Evolutionary conservation across 2,329 filamentous ascomycete genomes (phyloP).

Genomic region (Dactylonectria macrodidyma): DNA sequence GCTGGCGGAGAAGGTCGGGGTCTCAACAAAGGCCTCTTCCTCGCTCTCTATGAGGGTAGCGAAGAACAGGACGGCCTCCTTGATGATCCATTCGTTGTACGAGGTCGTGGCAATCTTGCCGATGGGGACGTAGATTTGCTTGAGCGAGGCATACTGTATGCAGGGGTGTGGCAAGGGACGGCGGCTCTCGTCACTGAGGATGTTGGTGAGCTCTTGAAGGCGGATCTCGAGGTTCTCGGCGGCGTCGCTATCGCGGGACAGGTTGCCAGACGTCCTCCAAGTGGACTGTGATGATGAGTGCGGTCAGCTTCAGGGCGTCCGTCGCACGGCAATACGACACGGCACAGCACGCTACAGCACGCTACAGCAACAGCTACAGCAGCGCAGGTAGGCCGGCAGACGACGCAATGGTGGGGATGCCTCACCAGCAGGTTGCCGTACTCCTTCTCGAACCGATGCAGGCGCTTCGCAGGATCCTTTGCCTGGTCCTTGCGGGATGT

Average conservation of each 20-base stretch:
- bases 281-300: constrained; percentile 56
- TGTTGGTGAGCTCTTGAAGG: constrained; percentile 75
- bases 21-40: constrained; percentile 94
- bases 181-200: constrained; percentile 91
- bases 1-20: constrained; percentile 86
- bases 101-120: constrained; percentile 90
- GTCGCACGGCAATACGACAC: constrained; percentile 5
- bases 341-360: neutral
- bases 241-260: constrained; percentile 72
- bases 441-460: constrained; percentile 78
- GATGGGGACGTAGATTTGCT: constrained; percentile 91
- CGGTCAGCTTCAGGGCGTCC: constrained; percentile 14
- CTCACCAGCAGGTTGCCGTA: constrained; percentile 74
- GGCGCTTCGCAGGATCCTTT: constrained; percentile 74
- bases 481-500: constrained; percentile 71
- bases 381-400: neutral
- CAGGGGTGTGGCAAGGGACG: constrained; percentile 92
- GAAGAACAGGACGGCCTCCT: constrained; percentile 88
- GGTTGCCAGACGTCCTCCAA: constrained; percentile 74
- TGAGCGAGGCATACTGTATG: constrained; percentile 86
- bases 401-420: neutral
- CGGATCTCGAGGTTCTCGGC: constrained; percentile 74
- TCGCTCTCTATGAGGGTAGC: constrained; percentile 95
- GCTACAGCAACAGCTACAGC: no score
- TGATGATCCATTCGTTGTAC: constrained; percentile 88